Base-by-base conservation (phyloP, 73 alveolate genomes). In the Paramecium tetraurelia region DNA sequence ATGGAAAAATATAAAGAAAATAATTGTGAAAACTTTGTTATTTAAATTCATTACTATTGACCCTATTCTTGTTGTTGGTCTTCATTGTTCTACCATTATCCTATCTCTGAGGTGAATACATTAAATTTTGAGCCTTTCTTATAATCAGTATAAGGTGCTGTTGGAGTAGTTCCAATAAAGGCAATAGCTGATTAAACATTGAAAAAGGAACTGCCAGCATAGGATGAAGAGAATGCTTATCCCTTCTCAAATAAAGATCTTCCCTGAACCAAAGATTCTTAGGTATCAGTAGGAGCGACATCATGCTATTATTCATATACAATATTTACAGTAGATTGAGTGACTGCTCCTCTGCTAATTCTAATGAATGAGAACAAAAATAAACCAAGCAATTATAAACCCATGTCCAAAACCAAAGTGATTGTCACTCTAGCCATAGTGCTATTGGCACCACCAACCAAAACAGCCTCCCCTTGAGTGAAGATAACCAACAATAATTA, bases 171-270 rank as follows among this genome's bases (percentile, higher is more conserved):
- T 11, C 84, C 84, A 31, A 63, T 27, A 33, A 63, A 63, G 41
- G 84, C 84, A 6, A 63, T 63, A 63, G 41, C 14, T 27, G 84
- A 20, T 27, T 27, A 6, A 63, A 24, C 84, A 63, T 63, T 63
- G 27, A 63, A 63, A 63, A 63, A 63, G 5, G 84, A 63, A 18
- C 84, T 63, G 9, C 84, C 84, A 31, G 5, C 46, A 63, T 63
- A 63, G 7, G 84, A 63, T 31, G 84, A 63, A 31, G 84, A 14
- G 24, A 63, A 63, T 12, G 86, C 86, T 35, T 72, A 72, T 8
- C 86, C 86, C 14, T 72, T 36, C n/a, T 72, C 59, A 31, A 72
- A 21, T 31, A 72, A 38, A 35, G 86, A 72, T 35, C 86, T 31
- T 16, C 86, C 86, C 33, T 36, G 7, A 7, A 29, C 40, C 10